phyloP scores from a whole-genome alignment of 2,329 filamentous ascomycete genomes.

The Chrysoporthe puriensis region DNA sequence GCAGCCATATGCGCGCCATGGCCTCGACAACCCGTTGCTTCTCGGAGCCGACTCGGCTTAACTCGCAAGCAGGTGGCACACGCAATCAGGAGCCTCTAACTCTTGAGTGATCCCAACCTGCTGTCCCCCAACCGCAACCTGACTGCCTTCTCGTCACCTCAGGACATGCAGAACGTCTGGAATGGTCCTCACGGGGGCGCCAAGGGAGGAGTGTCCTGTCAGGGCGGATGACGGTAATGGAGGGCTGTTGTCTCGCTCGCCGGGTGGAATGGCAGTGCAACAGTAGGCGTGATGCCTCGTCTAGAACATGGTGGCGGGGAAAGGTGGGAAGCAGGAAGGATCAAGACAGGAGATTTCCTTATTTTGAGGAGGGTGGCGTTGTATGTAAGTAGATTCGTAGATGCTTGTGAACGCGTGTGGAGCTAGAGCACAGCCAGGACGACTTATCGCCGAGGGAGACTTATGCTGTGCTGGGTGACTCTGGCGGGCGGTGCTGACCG shows the following conservation, averaged over 20 bases:
- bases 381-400: no score
- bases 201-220: background rate
- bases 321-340: background rate
- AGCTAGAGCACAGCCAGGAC: background rate
- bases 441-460: background rate
- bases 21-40: background rate
- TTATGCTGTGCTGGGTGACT: background rate
- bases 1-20: constrained; percentile 20
- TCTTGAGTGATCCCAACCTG: background rate
- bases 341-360: no score
- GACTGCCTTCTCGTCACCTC: background rate
- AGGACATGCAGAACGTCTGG: background rate
- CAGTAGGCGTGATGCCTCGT: background rate
- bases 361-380: no score
- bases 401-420: background rate
- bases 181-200: no score
- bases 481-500: no score
- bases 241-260: background rate
- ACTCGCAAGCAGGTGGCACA: no score
- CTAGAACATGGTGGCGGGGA: background rate
- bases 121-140: background rate
- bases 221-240: background rate
- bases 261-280: background rate
- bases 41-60: background rate
- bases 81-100: background rate